phyloP scores from a whole-genome alignment of 1,284 basidiomycete genomes.

The Chiua sp. region DNA sequence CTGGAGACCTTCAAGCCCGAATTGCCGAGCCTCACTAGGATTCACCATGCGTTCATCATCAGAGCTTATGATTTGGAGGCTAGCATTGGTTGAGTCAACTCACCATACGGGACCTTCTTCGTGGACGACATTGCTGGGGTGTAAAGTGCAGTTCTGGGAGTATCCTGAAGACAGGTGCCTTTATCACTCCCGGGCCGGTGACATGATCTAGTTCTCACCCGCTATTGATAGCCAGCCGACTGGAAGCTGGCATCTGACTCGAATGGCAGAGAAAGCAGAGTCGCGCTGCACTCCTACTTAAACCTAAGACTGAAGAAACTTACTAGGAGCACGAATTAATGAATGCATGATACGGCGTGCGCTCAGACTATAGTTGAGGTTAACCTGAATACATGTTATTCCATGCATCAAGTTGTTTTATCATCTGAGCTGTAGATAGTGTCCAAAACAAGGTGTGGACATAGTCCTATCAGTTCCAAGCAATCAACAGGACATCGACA shows the following conservation, averaged over 20 bases:
- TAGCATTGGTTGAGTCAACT: slow-evolving; percentile 2
- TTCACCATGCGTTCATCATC: neutral
- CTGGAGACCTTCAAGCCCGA: slow-evolving; percentile 58
- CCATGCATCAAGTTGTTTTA: no score
- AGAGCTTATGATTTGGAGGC: no score
- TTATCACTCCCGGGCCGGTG: no score
- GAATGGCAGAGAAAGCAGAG: neutral
- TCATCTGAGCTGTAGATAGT: neutral
- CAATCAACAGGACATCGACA: neutral
- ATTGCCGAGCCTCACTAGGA: slow-evolving; percentile 50
- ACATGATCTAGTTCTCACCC: slow-evolving; percentile 14
- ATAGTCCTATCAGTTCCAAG: no score
- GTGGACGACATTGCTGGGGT: slow-evolving; percentile 22
- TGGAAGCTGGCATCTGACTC: slow-evolving; percentile 3
- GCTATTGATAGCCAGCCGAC: slow-evolving; percentile 21
- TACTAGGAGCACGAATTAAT: neutral
- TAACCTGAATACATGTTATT: no score
- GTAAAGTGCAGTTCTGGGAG: neutral
- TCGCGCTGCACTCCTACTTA: neutral
- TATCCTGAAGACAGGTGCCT: no score
- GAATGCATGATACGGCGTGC: neutral
- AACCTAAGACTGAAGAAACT: neutral
- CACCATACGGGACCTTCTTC: slow-evolving; percentile 37
- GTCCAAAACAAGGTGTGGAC: neutral
- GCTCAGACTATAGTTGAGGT: no score